These are phyloP conservation scores for Neonectria punicea DNA, from an alignment of 2,329 filamentous ascomycete species.

Conservation along the genomic window DNA sequence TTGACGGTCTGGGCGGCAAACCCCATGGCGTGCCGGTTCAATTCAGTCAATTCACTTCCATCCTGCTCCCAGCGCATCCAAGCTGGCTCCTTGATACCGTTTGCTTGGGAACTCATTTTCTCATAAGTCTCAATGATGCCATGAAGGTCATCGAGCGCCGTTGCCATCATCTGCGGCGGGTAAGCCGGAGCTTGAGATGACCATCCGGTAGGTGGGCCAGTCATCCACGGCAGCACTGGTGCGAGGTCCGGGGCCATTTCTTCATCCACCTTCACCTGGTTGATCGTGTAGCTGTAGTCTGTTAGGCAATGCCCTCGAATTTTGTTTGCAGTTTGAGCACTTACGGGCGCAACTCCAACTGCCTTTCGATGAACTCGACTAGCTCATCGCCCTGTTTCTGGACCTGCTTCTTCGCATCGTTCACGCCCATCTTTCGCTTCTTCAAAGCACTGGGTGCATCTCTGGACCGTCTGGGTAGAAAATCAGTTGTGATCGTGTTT, in stretches of 20 bases:
- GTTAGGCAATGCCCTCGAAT: background rate
- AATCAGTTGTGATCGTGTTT: background rate
- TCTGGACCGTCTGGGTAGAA: background rate
- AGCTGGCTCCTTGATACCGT: conserved; percentile 38
- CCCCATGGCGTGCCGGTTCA: conserved; percentile 42
- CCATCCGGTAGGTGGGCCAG: background rate
- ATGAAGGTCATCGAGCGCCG: conserved; percentile 35
- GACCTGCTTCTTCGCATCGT: conserved; percentile 38
- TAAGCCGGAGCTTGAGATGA: conserved; percentile 1
- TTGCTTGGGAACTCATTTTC: conserved; percentile 27
- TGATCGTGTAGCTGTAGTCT: conserved; percentile 15
- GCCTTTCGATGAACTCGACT: conserved; percentile 34
- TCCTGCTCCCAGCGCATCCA: conserved; percentile 50
- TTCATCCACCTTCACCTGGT: background rate
- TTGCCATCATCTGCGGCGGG: conserved; percentile 22
- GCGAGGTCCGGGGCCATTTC: conserved; percentile 24
- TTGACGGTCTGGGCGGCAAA: conserved; percentile 41
- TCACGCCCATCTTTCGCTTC: conserved; percentile 24
- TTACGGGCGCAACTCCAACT: conserved; percentile 27
- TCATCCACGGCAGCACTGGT: conserved; percentile 35
- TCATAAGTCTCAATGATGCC: conserved; percentile 39
- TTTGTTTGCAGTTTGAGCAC: background rate
- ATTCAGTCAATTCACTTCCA: conserved; percentile 40
- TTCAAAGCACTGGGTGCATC: conserved; percentile 3
- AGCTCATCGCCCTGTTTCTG: conserved; percentile 36